Conservation (phyloP, 176 grass and related monocot species). For the Carex cristatella region DNA sequence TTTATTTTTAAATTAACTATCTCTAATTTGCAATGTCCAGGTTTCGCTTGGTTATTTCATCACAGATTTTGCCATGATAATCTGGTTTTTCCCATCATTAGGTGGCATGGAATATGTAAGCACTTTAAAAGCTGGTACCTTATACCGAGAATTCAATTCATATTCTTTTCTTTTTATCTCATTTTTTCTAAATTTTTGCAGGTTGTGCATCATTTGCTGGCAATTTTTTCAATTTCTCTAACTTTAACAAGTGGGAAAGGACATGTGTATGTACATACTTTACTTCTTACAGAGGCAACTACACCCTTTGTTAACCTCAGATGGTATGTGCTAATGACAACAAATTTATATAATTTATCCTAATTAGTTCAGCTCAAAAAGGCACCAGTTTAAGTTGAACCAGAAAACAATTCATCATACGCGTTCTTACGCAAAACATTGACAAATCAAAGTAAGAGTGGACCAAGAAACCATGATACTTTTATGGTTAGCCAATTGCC, state of each 20-base stretch:
- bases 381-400: not conserved
- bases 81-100: constrained; percentile 61
- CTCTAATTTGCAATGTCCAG: constrained; percentile 26
- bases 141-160: not conserved
- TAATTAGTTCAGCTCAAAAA: not conserved
- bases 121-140: not conserved
- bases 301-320: constrained; percentile 90
- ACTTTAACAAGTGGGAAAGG: constrained; percentile 64
- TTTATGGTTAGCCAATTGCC: not conserved
- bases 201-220: constrained; percentile 83
- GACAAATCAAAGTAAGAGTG: not conserved
- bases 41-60: constrained; percentile 75
- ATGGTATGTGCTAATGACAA: constrained; percentile 43
- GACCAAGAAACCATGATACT: not conserved
- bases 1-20: not conserved
- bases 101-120: constrained; percentile 95
- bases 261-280: constrained; percentile 78
- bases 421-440: not conserved
- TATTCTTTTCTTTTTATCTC: not conserved
- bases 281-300: constrained; percentile 82
- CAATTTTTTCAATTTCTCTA: constrained; percentile 70
- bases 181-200: constrained; percentile 22
- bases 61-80: constrained; percentile 62
- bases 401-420: not conserved
- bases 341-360: not conserved